phyloP scores from a whole-genome alignment of 2,329 filamentous ascomycete genomes.

The Pyrenophora teres region DNA sequence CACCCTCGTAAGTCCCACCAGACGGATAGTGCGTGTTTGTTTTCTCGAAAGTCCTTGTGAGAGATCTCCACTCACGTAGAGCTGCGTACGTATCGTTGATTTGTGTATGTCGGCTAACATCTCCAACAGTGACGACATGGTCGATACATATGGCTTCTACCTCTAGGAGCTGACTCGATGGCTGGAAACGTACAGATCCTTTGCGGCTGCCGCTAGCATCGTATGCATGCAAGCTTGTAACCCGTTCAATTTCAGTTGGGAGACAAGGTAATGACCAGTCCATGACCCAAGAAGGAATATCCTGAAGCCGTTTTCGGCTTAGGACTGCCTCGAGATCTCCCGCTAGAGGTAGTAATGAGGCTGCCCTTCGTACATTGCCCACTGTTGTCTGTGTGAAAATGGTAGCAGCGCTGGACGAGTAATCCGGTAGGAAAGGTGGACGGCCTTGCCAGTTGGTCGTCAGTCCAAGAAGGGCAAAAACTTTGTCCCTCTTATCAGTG shows the following conservation, averaged over 20 bases:
- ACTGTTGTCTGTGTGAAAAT: conserved; percentile 12
- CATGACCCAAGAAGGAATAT: conserved; percentile 27
- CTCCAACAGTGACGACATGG: conserved; percentile 12
- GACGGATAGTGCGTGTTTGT: conserved; percentile 9
- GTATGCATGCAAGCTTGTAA: conserved; percentile 20
- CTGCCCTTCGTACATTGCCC: conserved; percentile 12
- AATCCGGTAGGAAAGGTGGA: conserved; percentile 18
- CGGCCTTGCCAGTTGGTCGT: conserved; percentile 19
- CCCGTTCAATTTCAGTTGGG: conserved; percentile 18
- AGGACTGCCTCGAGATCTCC: conserved; percentile 22
- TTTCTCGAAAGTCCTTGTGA: conserved; percentile 3
- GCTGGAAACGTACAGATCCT: conserved; percentile 3
- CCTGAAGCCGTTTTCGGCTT: conserved; percentile 16
- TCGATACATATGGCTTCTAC: conserved; percentile 15
- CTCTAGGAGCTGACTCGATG: conserved; percentile 10
- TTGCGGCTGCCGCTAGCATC: conserved; percentile 11
- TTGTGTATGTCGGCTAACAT: conserved; percentile 25
- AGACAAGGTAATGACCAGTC: conserved; percentile 29
- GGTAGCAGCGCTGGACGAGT: conserved; percentile 5
- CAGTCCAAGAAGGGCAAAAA: conserved; percentile 24
- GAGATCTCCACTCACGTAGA: conserved; percentile 20
- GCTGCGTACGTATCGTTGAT: conserved; percentile 23
- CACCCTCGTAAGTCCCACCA: conserved; percentile 18
- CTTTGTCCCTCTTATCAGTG: conserved; percentile 28
- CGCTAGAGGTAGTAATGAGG: conserved; percentile 17